phyloP scores from a whole-genome alignment of 2,329 filamentous ascomycete species.

The Fusarium globosum region DNA sequence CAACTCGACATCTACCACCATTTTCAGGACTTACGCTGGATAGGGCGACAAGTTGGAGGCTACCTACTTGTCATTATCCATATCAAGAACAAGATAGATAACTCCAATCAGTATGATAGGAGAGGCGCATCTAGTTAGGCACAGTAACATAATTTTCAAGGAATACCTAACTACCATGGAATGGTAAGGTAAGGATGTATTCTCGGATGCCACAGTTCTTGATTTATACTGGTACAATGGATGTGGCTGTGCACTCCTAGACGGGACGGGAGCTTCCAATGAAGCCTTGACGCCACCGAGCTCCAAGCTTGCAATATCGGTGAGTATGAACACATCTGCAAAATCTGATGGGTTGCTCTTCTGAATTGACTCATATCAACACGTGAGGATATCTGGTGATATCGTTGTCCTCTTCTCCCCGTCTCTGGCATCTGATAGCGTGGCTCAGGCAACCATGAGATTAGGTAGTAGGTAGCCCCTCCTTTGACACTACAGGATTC shows the following conservation, averaged over 20 bases:
- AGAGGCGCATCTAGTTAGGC: not conserved
- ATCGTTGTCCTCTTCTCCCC: constrained; percentile 26
- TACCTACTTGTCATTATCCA: not conserved
- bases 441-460: constrained; percentile 34
- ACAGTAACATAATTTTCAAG: not conserved
- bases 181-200: not conserved
- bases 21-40: not conserved
- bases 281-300: constrained; percentile 27
- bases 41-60: not conserved
- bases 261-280: not conserved
- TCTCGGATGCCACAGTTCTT: not conserved
- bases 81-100: not conserved
- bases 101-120: not conserved
- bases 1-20: not conserved
- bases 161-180: not conserved
- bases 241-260: constrained; percentile 21
- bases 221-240: not conserved
- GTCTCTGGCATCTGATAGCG: constrained; percentile 34
- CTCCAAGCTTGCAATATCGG: not conserved
- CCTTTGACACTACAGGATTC: constrained; percentile 33
- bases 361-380: constrained; percentile 3
- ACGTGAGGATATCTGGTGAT: not conserved
- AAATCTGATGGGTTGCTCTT: not conserved
- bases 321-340: not conserved
- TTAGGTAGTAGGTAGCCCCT: constrained; percentile 27